Conservation (phyloP, 257 asterid species). For the Parsonsia alboflavescens region DNA sequence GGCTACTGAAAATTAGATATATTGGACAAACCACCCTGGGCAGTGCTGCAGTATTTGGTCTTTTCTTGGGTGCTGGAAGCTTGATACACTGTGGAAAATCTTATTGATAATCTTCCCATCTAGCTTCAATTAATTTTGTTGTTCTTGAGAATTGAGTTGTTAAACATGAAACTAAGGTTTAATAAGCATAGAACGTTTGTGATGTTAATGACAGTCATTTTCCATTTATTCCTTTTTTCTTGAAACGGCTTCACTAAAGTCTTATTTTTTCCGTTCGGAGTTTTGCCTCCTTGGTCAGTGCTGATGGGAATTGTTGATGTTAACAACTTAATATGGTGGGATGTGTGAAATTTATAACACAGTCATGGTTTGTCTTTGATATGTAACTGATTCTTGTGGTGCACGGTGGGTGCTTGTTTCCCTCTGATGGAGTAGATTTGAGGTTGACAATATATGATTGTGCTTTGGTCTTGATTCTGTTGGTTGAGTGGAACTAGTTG, state of each 20-base stretch:
- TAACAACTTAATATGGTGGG: background rate
- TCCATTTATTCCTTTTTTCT: background rate
- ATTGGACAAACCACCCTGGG: conserved; percentile 80
- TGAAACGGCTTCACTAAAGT: background rate
- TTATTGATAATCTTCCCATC: conserved; percentile 27
- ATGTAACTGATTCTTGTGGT: background rate
- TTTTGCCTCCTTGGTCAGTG: background rate
- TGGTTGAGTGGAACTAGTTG: background rate
- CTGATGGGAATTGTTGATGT: background rate
- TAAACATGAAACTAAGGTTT: background rate
- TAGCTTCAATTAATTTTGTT: background rate
- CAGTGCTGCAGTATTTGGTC: conserved; percentile 86
- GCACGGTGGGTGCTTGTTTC: background rate
- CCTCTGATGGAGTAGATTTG: background rate
- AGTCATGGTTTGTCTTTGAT: background rate
- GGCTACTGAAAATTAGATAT: conserved; percentile 64
- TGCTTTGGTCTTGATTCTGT: background rate
- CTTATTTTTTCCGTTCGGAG: background rate
- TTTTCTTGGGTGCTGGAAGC: conserved; percentile 89
- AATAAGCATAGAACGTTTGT: conserved; percentile 1
- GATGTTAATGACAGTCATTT: background rate
- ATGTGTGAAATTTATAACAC: background rate
- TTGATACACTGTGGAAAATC: conserved; percentile 83
- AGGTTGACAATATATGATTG: background rate
- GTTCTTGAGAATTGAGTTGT: background rate